Evolutionary conservation across 257 asterid genomes (phyloP).

Genomic region (Echites panduratus): DNA sequence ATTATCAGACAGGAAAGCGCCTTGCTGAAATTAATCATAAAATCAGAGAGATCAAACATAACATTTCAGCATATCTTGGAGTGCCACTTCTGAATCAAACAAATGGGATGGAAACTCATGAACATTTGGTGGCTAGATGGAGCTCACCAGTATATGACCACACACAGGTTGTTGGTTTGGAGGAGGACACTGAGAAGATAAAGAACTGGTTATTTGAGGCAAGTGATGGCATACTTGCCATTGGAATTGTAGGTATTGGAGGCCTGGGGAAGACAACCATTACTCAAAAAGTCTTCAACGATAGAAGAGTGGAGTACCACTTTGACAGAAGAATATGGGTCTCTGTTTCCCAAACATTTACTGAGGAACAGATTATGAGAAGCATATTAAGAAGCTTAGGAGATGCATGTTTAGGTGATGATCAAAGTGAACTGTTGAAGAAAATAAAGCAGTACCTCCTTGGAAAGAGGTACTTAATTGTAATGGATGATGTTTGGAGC

Average conservation of each 20-base stretch:
- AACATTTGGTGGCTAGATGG: constrained; percentile 32
- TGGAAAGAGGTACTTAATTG: constrained; percentile 30
- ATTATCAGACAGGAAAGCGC: constrained; percentile 18
- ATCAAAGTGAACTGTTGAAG: constrained; percentile 26
- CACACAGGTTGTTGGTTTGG: constrained; percentile 32
- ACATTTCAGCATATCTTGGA: constrained; percentile 23
- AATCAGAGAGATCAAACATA: constrained; percentile 20
- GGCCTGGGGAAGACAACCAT: constrained; percentile 33
- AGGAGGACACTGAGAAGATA: constrained; percentile 31
- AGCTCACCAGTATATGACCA: constrained; percentile 29
- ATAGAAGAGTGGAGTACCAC: constrained; percentile 16
- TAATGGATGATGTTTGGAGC: constrained; percentile 35
- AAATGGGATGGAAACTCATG: constrained; percentile 22
- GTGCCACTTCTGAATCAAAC: constrained; percentile 20
- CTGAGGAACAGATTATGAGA: constrained; percentile 33
- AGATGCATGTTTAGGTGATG: constrained; percentile 30
- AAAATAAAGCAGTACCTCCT: constrained; percentile 30
- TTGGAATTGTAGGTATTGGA: constrained; percentile 38
- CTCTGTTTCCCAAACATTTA: constrained; percentile 33
- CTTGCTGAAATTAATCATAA: constrained; percentile 26
- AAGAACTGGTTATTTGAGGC: constrained; percentile 26
- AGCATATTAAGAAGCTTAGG: constrained; percentile 33
- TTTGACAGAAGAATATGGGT: constrained; percentile 36
- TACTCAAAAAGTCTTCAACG: constrained; percentile 29
- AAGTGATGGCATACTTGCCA: constrained; percentile 24